These are phyloP conservation scores for Acidiella bohemica DNA, from an alignment of 495 filamentous ascomycete species.

Conservation along the genomic window DNA sequence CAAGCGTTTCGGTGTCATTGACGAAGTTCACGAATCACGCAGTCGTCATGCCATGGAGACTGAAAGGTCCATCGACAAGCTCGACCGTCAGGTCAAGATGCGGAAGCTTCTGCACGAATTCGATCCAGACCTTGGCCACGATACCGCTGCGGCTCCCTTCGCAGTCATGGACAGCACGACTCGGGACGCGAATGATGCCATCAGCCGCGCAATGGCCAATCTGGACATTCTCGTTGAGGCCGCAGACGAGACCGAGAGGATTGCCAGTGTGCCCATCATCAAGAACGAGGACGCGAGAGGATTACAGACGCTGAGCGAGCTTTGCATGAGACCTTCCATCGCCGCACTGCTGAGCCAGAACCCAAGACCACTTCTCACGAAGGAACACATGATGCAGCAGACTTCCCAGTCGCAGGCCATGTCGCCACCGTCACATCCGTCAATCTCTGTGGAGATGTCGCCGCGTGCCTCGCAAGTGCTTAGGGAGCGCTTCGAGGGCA, in stretches of 20 bases:
- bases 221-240: conserved; percentile 8
- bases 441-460: conserved; percentile 12
- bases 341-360: neutral
- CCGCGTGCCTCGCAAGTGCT: conserved; percentile 7
- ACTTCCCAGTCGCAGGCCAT: neutral
- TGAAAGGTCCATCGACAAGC: conserved; percentile 2
- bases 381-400: neutral
- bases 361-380: too few relatives aligned
- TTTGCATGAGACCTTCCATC: conserved; percentile 14
- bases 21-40: conserved; percentile 7
- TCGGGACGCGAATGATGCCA: conserved; percentile 2
- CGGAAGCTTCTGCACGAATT: conserved; percentile 11
- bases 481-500: conserved; percentile 8
- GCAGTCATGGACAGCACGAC: conserved; percentile 11
- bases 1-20: conserved; percentile 6
- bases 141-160: conserved; percentile 1
- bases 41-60: conserved; percentile 11
- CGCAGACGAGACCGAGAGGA: conserved; percentile 7
- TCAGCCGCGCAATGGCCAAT: neutral
- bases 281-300: conserved; percentile 14
- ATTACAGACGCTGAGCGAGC: conserved; percentile 14
- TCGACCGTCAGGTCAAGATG: conserved; percentile 5
- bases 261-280: conserved; percentile 1
- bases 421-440: neutral
- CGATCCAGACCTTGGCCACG: neutral